These are phyloP conservation scores for Aspergillus candidus DNA, from an alignment of 2,329 filamentous ascomycete species.

Conservation along the genomic window DNA sequence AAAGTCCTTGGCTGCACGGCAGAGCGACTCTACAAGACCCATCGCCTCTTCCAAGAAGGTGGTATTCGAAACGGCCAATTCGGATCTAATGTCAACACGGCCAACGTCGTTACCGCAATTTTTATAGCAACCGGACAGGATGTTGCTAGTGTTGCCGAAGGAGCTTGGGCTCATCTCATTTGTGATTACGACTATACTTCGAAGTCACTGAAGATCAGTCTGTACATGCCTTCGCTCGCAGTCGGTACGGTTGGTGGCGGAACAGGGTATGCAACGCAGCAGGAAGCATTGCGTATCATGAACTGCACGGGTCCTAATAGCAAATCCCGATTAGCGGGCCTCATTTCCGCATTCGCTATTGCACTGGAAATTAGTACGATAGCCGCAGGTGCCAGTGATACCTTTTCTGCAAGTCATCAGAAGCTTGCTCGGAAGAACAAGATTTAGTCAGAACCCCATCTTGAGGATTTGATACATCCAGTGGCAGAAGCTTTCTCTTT, in stretches of 20 bases:
- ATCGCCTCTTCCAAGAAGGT: slow-evolving; percentile 11
- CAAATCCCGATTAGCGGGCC: slow-evolving; percentile 21
- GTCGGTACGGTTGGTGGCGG: slow-evolving; percentile 23
- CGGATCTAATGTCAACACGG: slow-evolving; percentile 14
- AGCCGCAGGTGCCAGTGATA: slow-evolving; percentile 14
- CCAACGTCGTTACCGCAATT: slow-evolving; percentile 18
- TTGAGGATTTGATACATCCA: no score
- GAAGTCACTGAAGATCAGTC: slow-evolving; percentile 14
- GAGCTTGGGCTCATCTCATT: slow-evolving; percentile 18
- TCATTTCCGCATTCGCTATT: slow-evolving; percentile 22
- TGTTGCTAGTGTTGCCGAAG: slow-evolving; percentile 15
- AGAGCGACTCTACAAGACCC: slow-evolving; percentile 7
- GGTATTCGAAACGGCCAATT: slow-evolving; percentile 15
- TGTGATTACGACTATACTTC: slow-evolving; percentile 15
- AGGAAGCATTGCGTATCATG: slow-evolving; percentile 20
- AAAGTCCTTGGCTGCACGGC: slow-evolving; percentile 14
- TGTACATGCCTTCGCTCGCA: slow-evolving; percentile 23
- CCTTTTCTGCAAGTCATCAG: slow-evolving; percentile 20
- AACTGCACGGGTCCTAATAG: slow-evolving; percentile 15
- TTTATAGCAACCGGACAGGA: slow-evolving; percentile 23
- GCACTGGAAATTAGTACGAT: slow-evolving; percentile 22
- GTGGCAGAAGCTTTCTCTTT: no score
- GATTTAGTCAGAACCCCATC: no score
- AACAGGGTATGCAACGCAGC: slow-evolving; percentile 19
- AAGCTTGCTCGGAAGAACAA: background rate